phyloP scores from a whole-genome alignment of 163 green algal genomes.

The Trebouxia gelatinosa region DNA sequence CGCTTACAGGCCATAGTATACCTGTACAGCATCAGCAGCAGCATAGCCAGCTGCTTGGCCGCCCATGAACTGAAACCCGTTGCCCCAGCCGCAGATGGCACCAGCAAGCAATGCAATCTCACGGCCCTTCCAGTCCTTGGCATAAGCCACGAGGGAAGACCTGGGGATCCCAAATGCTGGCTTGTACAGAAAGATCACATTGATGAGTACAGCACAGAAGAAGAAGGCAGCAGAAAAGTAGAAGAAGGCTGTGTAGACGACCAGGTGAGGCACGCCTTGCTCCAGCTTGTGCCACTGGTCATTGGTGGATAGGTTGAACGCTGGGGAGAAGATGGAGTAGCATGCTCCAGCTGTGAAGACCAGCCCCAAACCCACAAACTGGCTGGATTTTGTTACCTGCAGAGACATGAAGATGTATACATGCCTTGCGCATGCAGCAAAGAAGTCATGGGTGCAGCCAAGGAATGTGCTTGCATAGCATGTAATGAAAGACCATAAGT shows the following conservation, averaged over 20 bases:
- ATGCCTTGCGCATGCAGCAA: not conserved
- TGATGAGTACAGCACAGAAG: not conserved
- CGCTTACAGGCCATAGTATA: not conserved
- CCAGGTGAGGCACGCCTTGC: constrained; percentile 30
- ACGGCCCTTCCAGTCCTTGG: constrained; percentile 32
- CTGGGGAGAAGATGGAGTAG: constrained; percentile 38
- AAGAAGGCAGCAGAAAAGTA: constrained; percentile 25
- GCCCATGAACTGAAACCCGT: constrained; percentile 35
- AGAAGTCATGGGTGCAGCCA: not conserved
- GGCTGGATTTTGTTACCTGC: not conserved
- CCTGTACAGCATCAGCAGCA: constrained; percentile 44
- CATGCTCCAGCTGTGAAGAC: constrained; percentile 19
- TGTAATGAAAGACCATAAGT: not conserved
- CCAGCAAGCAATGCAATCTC: constrained; percentile 29
- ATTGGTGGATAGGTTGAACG: constrained; percentile 37
- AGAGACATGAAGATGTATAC: not conserved
- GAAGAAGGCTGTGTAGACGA: constrained; percentile 48
- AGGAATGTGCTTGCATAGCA: not conserved
- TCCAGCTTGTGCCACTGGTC: constrained; percentile 38
- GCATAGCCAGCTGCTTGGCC: constrained; percentile 43
- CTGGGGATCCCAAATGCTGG: constrained; percentile 40
- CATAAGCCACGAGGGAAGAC: constrained; percentile 18
- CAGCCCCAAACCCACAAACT: constrained; percentile 19
- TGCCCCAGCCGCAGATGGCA: constrained; percentile 39
- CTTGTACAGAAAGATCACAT: constrained; percentile 37